Base-by-base conservation (phyloP, 441 rosid genomes). In the Jatropha podagrica region DNA sequence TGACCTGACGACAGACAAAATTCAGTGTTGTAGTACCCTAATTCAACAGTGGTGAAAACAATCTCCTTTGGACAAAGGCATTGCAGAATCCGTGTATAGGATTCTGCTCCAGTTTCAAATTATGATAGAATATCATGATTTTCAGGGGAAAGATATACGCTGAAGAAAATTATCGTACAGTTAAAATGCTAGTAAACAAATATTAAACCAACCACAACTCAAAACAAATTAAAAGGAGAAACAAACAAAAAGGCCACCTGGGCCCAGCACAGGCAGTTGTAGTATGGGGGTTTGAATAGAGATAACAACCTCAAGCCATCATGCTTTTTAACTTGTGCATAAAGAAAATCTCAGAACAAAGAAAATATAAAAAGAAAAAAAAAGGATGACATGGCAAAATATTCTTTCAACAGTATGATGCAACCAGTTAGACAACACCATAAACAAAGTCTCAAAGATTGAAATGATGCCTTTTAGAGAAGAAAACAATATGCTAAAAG, bases 401-500 rank as follows among this genome's bases (percentile, higher is more conserved):
- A 51, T 49, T 27, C 42, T 15, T 27, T 42, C 20, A 13, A 69
- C 26, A 27, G 26, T 51, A 51, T 27, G 17, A 74, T 56, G 38
- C 37, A 62, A 62, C 18, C 46, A 65, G 1, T 11, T 46, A 46
- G 9, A 58, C 37, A 13, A 40, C 13, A 37, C 48, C 68, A 49
- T 49, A 68, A 37, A 51, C 13, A 23, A 40, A 46, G 52, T 40
- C 18, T 41, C 6, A 38, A 38, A 38, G 27, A 20, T 23, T 23
- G 7, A 46, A 13, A 27, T 46, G 37, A 59, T 56, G 37, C 52
- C 59, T 13, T n/a, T 5, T 60, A 66, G 44, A 72, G 20, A 72
- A 76, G 61, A 51, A 15, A 63, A 62, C 6, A 7, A 70, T 55
- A 12, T 59, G 79, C 41, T 73, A 20, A 71, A 67, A 40, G 40